These are phyloP conservation scores for Chrysanthemum lavandulifolium DNA, from an alignment of 129 eudicot genomes.

Conservation along the genomic window DNA sequence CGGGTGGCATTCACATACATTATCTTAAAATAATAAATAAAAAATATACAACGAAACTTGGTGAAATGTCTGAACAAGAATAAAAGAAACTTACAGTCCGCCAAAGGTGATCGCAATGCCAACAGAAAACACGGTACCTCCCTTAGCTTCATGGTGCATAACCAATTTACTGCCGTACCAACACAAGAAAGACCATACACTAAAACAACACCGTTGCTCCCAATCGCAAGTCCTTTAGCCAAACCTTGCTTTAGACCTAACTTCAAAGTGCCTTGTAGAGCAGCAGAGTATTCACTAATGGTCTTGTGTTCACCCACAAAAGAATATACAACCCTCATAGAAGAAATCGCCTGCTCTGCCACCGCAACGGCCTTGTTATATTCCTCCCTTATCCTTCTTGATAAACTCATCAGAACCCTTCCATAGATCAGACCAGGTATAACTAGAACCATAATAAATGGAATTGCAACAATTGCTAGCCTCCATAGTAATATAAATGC, in stretches of 20 bases:
- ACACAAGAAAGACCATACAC: conserved; percentile 44
- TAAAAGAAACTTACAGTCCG: conserved; percentile 40
- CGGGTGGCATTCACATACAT: conserved; percentile 6
- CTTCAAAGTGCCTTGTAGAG: conserved; percentile 46
- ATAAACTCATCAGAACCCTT: conserved; percentile 36
- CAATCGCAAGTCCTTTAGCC: conserved; percentile 54
- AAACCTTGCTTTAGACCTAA: conserved; percentile 51
- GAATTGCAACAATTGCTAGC: conserved; percentile 58
- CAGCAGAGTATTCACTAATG: conserved; percentile 47
- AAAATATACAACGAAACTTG: not conserved
- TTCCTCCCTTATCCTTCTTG: conserved; percentile 52
- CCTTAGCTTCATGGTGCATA: conserved; percentile 54
- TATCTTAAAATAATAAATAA: not conserved
- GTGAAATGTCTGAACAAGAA: not conserved
- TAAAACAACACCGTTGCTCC: conserved; percentile 49
- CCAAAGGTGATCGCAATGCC: conserved; percentile 48
- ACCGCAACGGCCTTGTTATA: conserved; percentile 49
- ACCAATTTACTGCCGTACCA: conserved; percentile 53
- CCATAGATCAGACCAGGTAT: conserved; percentile 55
- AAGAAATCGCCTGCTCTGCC: conserved; percentile 53
- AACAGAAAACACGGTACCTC: conserved; percentile 61
- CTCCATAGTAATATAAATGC: conserved; percentile 53
- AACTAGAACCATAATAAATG: conserved; percentile 40
- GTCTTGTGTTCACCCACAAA: conserved; percentile 54
- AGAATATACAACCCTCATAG: conserved; percentile 53